Evolutionary conservation across 192 early-diverging fungal genomes (phyloP).

Genomic region (Diversispora epigaea): DNA sequence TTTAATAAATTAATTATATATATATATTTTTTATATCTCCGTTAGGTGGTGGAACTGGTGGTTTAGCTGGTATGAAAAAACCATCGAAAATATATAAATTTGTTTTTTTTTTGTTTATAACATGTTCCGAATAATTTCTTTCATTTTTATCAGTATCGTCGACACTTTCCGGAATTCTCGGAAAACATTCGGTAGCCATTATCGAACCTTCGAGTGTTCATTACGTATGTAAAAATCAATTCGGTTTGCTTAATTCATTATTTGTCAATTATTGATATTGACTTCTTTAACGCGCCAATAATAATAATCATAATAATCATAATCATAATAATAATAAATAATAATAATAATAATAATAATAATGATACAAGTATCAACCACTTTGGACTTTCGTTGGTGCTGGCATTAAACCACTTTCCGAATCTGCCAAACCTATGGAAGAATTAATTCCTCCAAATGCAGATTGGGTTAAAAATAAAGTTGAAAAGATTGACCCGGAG

Average conservation of each 20-base stretch:
- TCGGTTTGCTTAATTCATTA: background rate
- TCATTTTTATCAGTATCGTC: constrained; percentile 59
- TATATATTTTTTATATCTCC: background rate
- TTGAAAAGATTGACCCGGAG: constrained; percentile 66
- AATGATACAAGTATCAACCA: constrained; percentile 68
- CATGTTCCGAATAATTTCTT: background rate
- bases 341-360: background rate
- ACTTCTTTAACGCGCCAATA: background rate
- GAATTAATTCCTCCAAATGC: constrained; percentile 72
- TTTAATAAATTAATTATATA: constrained; percentile 2
- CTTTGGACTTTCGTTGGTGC: constrained; percentile 89
- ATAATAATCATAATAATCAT: background rate
- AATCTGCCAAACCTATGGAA: constrained; percentile 65
- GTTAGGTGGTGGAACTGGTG: constrained; percentile 57
- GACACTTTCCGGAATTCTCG: constrained; percentile 62
- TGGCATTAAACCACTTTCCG: constrained; percentile 75
- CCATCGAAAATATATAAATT: background rate
- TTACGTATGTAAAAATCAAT: constrained; percentile 52
- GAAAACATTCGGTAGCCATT: constrained; percentile 67
- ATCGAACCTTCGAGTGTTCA: constrained; percentile 70
- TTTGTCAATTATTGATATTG: background rate
- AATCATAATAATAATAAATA: constrained; percentile 13
- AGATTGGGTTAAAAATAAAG: constrained; percentile 74
- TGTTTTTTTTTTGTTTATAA: background rate
- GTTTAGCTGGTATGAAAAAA: constrained; percentile 44